Percentiles rank a stretch among this genome's conserved stretches.
phyloP scores from a whole-genome alignment of 2,329 filamentous ascomycete species.

The Epichloe aotearoae region DNA sequence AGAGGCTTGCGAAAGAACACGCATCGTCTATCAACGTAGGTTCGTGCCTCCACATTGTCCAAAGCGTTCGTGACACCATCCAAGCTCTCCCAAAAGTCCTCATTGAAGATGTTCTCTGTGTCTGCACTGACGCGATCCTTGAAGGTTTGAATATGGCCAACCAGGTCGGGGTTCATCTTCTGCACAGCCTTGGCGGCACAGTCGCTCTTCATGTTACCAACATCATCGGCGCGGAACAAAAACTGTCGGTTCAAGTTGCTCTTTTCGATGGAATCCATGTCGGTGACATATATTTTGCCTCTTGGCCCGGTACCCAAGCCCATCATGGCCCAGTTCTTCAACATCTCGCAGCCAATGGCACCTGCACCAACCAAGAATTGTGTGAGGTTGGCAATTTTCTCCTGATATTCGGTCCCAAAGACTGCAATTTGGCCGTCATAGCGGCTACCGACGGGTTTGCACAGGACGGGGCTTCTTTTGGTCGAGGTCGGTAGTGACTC shows the following conservation, averaged over 20 bases:
- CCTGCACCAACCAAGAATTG: constrained; percentile 94
- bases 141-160: constrained; percentile 71
- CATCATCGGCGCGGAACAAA: constrained; percentile 84
- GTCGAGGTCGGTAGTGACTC: constrained; percentile 74
- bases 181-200: constrained; percentile 82
- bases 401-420: constrained; percentile 85
- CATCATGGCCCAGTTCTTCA: constrained; percentile 99
- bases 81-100: constrained; percentile 75
- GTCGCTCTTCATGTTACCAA: constrained; percentile 93
- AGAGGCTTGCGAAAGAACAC: constrained; percentile 98
- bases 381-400: constrained; percentile 80
- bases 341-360: constrained; percentile 96
- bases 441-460: constrained; percentile 69
- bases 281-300: constrained; percentile 83
- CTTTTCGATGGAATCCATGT: constrained; percentile 98
- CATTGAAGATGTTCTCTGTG: constrained; percentile 89
- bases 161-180: constrained; percentile 87
- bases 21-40: constrained; percentile 90
- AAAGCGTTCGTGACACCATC: constrained; percentile 94
- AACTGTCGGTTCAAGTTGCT: constrained; percentile 98
- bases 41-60: constrained; percentile 93
- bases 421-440: constrained; percentile 98
- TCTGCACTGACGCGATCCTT: constrained; percentile 85
- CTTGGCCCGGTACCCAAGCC: constrained; percentile 79
- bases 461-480: constrained; percentile 70